These are phyloP conservation scores for Psilocybe cubensis DNA, from an alignment of 768 basidiomycete species.

Conservation along the genomic window DNA sequence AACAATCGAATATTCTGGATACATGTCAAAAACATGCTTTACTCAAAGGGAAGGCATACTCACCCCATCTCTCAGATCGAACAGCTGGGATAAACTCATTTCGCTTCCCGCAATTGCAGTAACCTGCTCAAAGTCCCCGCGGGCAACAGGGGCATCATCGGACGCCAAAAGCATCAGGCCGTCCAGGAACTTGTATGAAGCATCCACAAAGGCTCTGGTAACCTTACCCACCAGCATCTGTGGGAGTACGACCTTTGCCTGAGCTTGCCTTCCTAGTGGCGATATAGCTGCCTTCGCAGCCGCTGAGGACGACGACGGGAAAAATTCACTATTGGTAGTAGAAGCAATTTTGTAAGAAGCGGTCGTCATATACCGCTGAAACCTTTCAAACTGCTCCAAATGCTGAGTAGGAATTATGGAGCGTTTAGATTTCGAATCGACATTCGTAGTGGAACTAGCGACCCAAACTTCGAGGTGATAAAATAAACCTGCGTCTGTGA, in stretches of 20 bases:
- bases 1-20: constrained; percentile 81
- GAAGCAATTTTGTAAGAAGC: constrained; percentile 79
- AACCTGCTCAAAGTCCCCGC: constrained; percentile 29
- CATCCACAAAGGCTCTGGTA: constrained; percentile 82
- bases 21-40: not conserved
- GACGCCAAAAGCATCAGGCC: constrained; percentile 82
- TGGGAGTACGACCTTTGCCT: constrained; percentile 36
- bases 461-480: constrained; percentile 87
- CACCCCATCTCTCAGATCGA: constrained; percentile 68
- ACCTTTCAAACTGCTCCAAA: constrained; percentile 72
- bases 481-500: constrained; percentile 46
- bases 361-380: constrained; percentile 78
- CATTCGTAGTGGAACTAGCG: constrained; percentile 43
- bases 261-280: constrained; percentile 23
- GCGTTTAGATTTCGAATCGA: not conserved
- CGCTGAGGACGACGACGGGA: constrained; percentile 20
- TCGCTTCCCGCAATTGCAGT: constrained; percentile 29
- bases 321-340: constrained; percentile 55
- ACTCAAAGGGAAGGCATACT: constrained; percentile 24
- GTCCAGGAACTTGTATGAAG: constrained; percentile 83
- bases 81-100: constrained; percentile 54
- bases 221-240: constrained; percentile 71
- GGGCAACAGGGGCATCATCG: constrained; percentile 57
- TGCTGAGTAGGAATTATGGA: constrained; percentile 67
- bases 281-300: constrained; percentile 17